Evolutionary conservation across 495 filamentous ascomycete species (phyloP).

Genomic region (Tetracladium setigerum): DNA sequence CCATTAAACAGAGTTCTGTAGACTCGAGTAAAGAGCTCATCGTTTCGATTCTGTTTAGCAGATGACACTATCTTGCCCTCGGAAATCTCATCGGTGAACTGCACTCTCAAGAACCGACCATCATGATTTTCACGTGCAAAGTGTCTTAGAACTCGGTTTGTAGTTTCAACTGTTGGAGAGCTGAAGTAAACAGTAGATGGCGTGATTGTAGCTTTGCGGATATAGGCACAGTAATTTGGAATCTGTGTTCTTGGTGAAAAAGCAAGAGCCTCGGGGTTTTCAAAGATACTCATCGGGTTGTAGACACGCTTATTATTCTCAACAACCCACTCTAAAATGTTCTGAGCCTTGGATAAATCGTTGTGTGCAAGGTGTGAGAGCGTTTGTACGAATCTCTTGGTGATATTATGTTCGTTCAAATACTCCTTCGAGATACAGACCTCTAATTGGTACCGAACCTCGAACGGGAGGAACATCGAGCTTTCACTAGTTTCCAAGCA

Average conservation of each 20-base stretch:
- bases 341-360: constrained; percentile 29
- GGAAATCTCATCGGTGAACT: constrained; percentile 79
- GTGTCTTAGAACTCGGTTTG: constrained; percentile 77
- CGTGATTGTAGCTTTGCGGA: constrained; percentile 71
- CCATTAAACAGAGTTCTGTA: constrained; percentile 66
- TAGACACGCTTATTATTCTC: constrained; percentile 51
- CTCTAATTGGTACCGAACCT: constrained; percentile 84
- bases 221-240: constrained; percentile 62
- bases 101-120: constrained; percentile 74
- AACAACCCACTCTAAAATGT: constrained; percentile 56
- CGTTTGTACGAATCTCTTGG: constrained; percentile 51
- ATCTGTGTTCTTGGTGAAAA: constrained; percentile 44
- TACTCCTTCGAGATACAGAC: constrained; percentile 75
- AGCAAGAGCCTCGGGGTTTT: constrained; percentile 34
- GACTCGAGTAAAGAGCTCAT: constrained; percentile 69
- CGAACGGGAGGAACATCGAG: constrained; percentile 47
- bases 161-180: constrained; percentile 72
- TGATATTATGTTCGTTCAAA: constrained; percentile 75
- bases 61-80: constrained; percentile 50
- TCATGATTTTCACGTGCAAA: constrained; percentile 58
- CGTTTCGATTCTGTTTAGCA: constrained; percentile 45
- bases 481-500: constrained; percentile 36
- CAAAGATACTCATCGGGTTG: constrained; percentile 71
- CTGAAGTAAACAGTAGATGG: constrained; percentile 74
- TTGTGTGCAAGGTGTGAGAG: constrained; percentile 42